Conservation (phyloP, 768 basidiomycete genomes). For the Pleurotus giganteus region DNA sequence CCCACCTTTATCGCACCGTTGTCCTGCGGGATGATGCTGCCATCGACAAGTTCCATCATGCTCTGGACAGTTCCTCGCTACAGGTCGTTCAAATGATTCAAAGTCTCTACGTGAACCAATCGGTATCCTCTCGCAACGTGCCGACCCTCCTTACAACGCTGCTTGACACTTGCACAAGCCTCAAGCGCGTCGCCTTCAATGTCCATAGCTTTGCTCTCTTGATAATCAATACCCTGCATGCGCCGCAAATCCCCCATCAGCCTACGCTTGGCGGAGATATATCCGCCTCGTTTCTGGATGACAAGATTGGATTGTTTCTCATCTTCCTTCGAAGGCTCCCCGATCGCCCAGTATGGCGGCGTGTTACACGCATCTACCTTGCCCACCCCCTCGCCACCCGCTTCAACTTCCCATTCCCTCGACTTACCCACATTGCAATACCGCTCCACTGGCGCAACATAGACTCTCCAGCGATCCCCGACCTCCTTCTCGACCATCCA, state of each 20-base stretch:
- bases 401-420: background rate
- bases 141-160: too few relatives aligned
- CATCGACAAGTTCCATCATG: background rate
- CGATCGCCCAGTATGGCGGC: background rate
- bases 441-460: background rate
- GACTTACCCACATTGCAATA: background rate
- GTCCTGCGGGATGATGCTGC: background rate
- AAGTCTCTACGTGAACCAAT: background rate
- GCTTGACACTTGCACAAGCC: too few relatives aligned
- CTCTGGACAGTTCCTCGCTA: background rate
- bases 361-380: background rate
- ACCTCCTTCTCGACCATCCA: background rate
- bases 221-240: too few relatives aligned
- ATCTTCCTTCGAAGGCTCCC: too few relatives aligned
- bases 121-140: too few relatives aligned
- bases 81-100: background rate
- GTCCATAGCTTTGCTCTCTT: too few relatives aligned
- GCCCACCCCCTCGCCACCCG: background rate
- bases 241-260: too few relatives aligned
- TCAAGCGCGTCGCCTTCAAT: too few relatives aligned
- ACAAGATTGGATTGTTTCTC: too few relatives aligned
- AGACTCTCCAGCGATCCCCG: background rate
- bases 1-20: background rate
- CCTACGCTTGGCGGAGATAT: too few relatives aligned
- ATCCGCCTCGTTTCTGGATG: too few relatives aligned